Percentiles rank a stretch among this genome's conserved stretches.
Conservation (phyloP, 1,284 basidiomycete genomes). For the Macrocybe sp. region DNA sequence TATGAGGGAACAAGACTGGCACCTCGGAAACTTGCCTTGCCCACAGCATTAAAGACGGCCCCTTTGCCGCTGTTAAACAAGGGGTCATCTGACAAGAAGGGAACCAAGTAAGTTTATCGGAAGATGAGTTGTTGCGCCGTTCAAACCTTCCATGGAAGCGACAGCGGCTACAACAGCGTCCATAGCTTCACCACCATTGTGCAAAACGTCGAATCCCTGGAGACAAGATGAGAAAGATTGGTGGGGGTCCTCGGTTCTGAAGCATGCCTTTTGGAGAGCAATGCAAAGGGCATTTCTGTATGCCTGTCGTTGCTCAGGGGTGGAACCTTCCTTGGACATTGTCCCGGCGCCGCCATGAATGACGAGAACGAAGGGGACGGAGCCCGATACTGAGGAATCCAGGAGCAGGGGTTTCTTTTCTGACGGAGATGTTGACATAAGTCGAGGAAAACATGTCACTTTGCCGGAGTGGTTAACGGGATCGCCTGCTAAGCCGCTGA, state of each 20-base stretch:
- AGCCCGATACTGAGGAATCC: not conserved
- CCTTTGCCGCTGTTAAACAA: conserved; percentile 78
- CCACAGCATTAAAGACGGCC: conserved; percentile 74
- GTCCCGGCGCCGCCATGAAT: conserved; percentile 80
- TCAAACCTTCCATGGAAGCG: conserved; percentile 60
- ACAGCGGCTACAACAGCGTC: conserved; percentile 80
- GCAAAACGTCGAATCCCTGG: conserved; percentile 59
- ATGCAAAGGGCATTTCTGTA: conserved; percentile 53
- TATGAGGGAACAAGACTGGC: not conserved
- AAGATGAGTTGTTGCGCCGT: not conserved
- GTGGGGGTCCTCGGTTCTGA: not conserved
- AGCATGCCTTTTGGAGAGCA: conserved; percentile 44
- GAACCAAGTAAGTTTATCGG: not conserved
- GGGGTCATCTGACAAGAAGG: conserved; percentile 51
- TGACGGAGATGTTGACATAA: conserved; percentile 7
- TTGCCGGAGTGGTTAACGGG: conserved; percentile 88
- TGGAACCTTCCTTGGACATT: conserved; percentile 54
- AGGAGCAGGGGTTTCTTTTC: conserved; percentile 23
- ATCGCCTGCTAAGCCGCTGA: conserved; percentile 65
- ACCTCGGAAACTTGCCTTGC: conserved; percentile 47
- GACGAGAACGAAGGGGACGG: conserved; percentile 45
- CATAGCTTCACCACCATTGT: conserved; percentile 70
- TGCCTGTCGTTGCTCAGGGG: conserved; percentile 52
- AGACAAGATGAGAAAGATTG: not conserved
- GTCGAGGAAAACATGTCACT: conserved; percentile 46